Evolutionary conservation across 495 filamentous ascomycete species (phyloP), one percentile per base, ranked within the genome.

Genomic region (Penicillium roqueforti): DNA sequence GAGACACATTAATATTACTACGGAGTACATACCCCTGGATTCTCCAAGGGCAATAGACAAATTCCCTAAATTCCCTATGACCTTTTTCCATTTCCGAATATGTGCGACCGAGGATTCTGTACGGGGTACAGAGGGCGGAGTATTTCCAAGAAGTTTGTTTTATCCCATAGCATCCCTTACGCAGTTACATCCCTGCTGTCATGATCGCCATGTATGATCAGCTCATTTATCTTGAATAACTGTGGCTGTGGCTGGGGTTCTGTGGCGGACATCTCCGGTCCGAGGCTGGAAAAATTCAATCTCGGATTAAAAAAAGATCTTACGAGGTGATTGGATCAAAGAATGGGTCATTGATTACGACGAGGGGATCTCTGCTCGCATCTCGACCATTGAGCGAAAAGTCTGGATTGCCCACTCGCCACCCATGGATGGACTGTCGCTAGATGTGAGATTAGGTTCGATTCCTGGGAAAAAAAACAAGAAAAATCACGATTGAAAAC

Each of bases 291-390:
- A 31, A 31, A 28, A 26, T 26, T 31, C 13, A 31, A 31, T 31
- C 10, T 11, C 13, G 9, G 3, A 0, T 10, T 13, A 3, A 40
- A 10, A 14, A 43, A 43, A 43, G n/a, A 19, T 10, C 13, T 31
- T 39, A 8, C 10, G 18, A 47, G 34, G 29, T 47, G 43, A 19
- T 29, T 31, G 25, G 19, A 8, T 4, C 44, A 16, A 9, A 14
- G 18, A 32, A 20, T 31, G 28, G 28, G 63, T 64, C 63, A 61
- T 61, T 46, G 60, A 62, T 42, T 43, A 14, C 38, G 20, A 19
- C 28, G 47, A 46, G 39, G 16, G 49, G 45, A 57, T 60, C 50
- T 23, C 11, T 25, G 43, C 34, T n/a, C 16, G 31, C 11, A 32
- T 51, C 16, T 36, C 16, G 14, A 34, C 56, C 56, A 54, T 7